Evolutionary conservation across 106 monocot species (phyloP).

Genomic region (Posidonia australis): DNA sequence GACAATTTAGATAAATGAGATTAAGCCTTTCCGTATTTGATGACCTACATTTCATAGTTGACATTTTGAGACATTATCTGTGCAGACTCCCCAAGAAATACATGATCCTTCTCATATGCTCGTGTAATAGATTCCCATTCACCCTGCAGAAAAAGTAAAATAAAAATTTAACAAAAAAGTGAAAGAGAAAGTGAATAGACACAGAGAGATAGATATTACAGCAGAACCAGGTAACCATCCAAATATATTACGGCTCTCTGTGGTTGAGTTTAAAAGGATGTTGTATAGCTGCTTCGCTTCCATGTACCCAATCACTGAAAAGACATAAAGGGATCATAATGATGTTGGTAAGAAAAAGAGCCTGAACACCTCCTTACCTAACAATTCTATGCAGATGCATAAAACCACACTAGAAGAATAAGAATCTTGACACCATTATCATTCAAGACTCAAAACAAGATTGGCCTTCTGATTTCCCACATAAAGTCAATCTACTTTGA

Average conservation of each 20-base stretch:
- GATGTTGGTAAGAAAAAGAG: not conserved
- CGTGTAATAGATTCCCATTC: slow-evolving; percentile 84
- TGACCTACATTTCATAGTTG: slow-evolving; percentile 92
- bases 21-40: not conserved
- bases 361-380: not conserved
- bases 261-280: slow-evolving; percentile 53
- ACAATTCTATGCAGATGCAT: too few relatives aligned
- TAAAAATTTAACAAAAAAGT: not conserved
- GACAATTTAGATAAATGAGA: not conserved
- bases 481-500: not conserved
- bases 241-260: slow-evolving; percentile 90
- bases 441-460: not conserved
- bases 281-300: slow-evolving; percentile 70
- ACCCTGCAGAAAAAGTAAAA: slow-evolving; percentile 41
- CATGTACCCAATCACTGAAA: slow-evolving; percentile 58
- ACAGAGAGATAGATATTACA: slow-evolving; percentile 30
- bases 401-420: not conserved
- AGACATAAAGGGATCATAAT: not conserved
- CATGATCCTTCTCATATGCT: slow-evolving; percentile 82
- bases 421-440: not conserved
- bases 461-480: not conserved
- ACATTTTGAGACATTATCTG: slow-evolving; percentile 93
- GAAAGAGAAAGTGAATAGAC: not conserved
- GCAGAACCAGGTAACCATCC: slow-evolving; percentile 90
- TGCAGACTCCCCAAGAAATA: slow-evolving; percentile 95